Evolutionary conservation across 371 early-diverging fungal species (phyloP), one percentile per base, ranked within the genome.

Genomic region (Saksenaea oblongispora): DNA sequence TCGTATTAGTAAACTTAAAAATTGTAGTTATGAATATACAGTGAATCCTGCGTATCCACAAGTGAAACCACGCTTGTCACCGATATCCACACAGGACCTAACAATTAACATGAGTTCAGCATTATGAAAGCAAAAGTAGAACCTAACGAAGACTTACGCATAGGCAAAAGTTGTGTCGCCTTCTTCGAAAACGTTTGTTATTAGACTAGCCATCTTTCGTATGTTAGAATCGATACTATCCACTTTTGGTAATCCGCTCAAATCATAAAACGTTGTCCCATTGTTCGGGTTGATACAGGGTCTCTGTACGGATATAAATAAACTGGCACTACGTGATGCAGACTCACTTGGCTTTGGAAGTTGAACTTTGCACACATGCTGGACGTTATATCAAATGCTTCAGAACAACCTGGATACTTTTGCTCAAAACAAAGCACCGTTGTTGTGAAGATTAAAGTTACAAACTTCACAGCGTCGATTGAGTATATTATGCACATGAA

Each of bases 21-120:
- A 34, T 28, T 5, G 10, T 11, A 36, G 44, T 34, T 22, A 10
- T 2, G 10, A 0, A 35, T 57, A 9, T 69, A 73, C 76, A 54
- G 84, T 84, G 56, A 85, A 87, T 35, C 84, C 84, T 17, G 80
- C 82, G 59, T 80, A 80, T 5, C 85, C 85, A 17, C 72, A 67
- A 1, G 80, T 79, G 34, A 60, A 79, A 1, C 80, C 80, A 59
- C 80, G 69, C 27, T 59, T 61, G 58, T 80, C 80, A 13, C 73
- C 67, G 55, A 80, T 77, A 62, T 76, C 65, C 7, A 37, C 26
- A 35, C 74, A 73, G 15, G 65, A 70, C 5, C 76, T 76, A 63
- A 47, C 3, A 56, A 31, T 13, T 54, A 31, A 14, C 41, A 22
- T 53, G 8, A 36, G 11, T 1, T 15, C 13, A 10, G 15, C 18